Evolutionary conservation across 768 basidiomycete species (phyloP).

Genomic region (Crassisporium funariophilum): DNA sequence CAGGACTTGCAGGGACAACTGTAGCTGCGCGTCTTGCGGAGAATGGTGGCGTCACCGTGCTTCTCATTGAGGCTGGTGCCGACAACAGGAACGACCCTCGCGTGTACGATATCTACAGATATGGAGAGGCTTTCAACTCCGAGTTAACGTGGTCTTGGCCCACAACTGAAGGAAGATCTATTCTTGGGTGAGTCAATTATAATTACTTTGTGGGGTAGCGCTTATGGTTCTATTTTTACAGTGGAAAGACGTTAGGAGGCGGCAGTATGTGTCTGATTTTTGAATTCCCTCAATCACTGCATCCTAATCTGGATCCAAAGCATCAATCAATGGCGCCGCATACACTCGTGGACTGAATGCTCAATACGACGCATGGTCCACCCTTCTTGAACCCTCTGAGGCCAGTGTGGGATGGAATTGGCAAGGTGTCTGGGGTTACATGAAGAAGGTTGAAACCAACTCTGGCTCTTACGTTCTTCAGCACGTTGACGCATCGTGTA

Average conservation of each 20-base stretch:
- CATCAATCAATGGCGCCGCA: conserved; percentile 49
- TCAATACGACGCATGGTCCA: conserved; percentile 47
- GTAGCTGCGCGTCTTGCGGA: conserved; percentile 52
- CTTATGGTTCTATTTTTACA: no score
- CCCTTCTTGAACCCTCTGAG: conserved; percentile 40
- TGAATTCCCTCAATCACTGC: neutral
- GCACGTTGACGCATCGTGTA: no score
- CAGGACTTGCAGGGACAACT: conserved; percentile 48
- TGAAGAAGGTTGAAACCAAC: conserved; percentile 59
- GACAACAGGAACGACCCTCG: conserved; percentile 46
- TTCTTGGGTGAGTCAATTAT: conserved; percentile 37
- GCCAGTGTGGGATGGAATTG: conserved; percentile 49
- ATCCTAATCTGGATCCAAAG: neutral
- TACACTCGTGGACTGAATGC: conserved; percentile 46
- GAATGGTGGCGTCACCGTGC: conserved; percentile 41
- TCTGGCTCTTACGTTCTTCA: no score
- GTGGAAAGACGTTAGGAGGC: conserved; percentile 51
- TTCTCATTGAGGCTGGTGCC: conserved; percentile 54
- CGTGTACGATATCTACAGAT: conserved; percentile 49
- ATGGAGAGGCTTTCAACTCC: conserved; percentile 41
- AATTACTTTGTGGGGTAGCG: no score
- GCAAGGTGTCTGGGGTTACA: conserved; percentile 43
- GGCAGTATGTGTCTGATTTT: conserved; percentile 30
- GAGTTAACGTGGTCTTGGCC: conserved; percentile 50
- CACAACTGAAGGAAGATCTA: conserved; percentile 41